A percentile compares a stretch with the other conserved stretches of the same genome.
Conservation (phyloP, 2,329 filamentous ascomycete species). For the Geosmithia flava region DNA sequence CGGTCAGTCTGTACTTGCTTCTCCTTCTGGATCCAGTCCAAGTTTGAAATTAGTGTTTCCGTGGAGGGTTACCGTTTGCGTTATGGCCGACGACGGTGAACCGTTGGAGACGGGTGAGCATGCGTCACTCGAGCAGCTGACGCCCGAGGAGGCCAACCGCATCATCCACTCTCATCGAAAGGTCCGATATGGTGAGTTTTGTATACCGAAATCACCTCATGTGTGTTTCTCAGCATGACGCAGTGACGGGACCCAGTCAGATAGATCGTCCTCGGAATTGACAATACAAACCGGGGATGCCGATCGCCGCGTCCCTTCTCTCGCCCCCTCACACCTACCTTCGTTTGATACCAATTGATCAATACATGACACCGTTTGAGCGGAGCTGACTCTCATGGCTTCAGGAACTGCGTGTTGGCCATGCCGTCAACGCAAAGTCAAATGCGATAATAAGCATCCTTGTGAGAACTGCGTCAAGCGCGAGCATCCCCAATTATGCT, state of each 20-base stretch:
- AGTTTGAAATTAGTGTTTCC: background rate
- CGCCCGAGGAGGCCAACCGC: constrained; percentile 52
- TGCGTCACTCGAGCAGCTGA: constrained; percentile 41
- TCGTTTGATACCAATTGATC: background rate
- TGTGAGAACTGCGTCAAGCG: constrained; percentile 58
- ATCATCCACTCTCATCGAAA: constrained; percentile 60
- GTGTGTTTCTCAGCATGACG: too few species aligned
- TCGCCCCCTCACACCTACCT: background rate
- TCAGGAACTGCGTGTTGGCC: constrained; percentile 54
- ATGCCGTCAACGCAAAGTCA: constrained; percentile 55
- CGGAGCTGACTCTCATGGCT: constrained; percentile 1
- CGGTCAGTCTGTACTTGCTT: background rate
- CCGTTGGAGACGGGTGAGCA: constrained; percentile 23
- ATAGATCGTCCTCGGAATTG: too few species aligned
- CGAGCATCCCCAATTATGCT: constrained; percentile 52
- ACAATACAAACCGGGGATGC: too few species aligned
- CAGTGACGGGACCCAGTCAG: too few species aligned
- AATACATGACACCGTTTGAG: background rate
- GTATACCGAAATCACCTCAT: background rate
- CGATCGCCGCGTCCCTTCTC: background rate
- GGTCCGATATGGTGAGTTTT: constrained; percentile 47
- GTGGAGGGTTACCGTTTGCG: constrained; percentile 1
- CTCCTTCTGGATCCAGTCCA: background rate
- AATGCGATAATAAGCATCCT: constrained; percentile 57
- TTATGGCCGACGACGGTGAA: constrained; percentile 30